phyloP scores from a whole-genome alignment of 805 yeast genomes.

The Kodamaea hsintzibuensis region DNA sequence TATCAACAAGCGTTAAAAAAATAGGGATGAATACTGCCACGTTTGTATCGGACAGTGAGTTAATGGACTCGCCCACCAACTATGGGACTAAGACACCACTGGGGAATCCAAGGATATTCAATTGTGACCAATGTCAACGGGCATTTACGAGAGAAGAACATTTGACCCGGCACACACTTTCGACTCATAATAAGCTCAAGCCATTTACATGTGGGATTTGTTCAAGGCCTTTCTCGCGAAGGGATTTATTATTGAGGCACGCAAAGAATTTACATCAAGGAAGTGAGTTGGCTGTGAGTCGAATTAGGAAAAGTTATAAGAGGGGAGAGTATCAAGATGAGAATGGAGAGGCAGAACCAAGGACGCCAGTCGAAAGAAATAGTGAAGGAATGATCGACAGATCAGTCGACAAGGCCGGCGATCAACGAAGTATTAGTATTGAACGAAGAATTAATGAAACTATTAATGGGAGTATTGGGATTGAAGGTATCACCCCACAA shows the following conservation, averaged over 20 bases:
- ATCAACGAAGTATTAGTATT: slow-evolving; percentile 6
- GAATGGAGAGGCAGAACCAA: neutral
- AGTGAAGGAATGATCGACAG: neutral
- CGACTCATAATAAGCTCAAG: slow-evolving; percentile 46
- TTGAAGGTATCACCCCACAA: neutral
- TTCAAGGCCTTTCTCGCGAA: slow-evolving; percentile 41
- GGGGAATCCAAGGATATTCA: slow-evolving; percentile 45
- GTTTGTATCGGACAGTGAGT: slow-evolving; percentile 7
- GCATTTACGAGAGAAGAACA: slow-evolving; percentile 51
- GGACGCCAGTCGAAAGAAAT: neutral
- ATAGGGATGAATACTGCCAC: slow-evolving; percentile 7
- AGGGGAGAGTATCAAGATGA: slow-evolving; percentile 16
- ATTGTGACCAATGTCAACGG: slow-evolving; percentile 42
- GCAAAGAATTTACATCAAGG: slow-evolving; percentile 48
- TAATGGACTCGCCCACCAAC: slow-evolving; percentile 15
- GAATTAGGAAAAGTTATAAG: slow-evolving; percentile 41
- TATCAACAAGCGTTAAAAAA: neutral
- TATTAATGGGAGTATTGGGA: neutral
- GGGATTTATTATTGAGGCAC: slow-evolving; percentile 45
- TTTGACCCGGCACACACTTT: slow-evolving; percentile 41
- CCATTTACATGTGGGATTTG: slow-evolving; percentile 49
- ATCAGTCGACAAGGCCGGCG: neutral
- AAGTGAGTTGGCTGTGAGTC: slow-evolving; percentile 42
- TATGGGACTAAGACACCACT: slow-evolving; percentile 45
- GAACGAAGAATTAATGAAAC: neutral